phyloP scores from a whole-genome alignment of 768 basidiomycete species.

The Suillus weaverae region DNA sequence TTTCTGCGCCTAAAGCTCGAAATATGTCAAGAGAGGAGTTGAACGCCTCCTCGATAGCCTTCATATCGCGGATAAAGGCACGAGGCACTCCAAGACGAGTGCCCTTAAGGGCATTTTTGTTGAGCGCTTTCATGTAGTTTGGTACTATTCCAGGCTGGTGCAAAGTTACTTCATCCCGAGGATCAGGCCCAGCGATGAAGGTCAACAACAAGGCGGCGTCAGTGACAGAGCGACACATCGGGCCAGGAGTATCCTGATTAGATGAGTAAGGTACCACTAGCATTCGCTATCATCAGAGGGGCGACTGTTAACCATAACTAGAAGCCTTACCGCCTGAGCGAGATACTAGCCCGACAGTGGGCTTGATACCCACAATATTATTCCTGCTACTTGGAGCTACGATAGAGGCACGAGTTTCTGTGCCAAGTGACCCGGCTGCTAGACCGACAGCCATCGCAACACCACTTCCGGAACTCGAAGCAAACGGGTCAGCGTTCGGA shows the following conservation, averaged over 20 bases:
- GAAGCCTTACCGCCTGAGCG: slow-evolving; percentile 32
- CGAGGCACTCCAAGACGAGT: slow-evolving; percentile 57
- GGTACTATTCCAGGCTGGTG: slow-evolving; percentile 52
- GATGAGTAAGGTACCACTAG: slow-evolving; percentile 59
- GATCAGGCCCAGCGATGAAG: slow-evolving; percentile 53
- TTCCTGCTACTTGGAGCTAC: slow-evolving; percentile 37
- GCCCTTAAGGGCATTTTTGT: slow-evolving; percentile 46
- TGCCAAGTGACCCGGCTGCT: slow-evolving; percentile 37
- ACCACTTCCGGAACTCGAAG: slow-evolving; percentile 54
- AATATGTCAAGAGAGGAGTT: slow-evolving; percentile 39
- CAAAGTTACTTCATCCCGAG: slow-evolving; percentile 52
- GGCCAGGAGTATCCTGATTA: slow-evolving; percentile 61
- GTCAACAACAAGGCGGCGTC: slow-evolving; percentile 57
- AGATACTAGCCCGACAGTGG: slow-evolving; percentile 42
- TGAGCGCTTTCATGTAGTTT: slow-evolving; percentile 54
- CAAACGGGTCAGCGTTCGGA: slow-evolving; percentile 47
- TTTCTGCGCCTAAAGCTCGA: slow-evolving; percentile 40
- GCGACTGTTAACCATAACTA: neutral
- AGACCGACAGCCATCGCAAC: slow-evolving; percentile 41
- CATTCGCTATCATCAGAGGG: neutral
- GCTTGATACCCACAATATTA: slow-evolving; percentile 40
- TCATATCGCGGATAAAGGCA: slow-evolving; percentile 23
- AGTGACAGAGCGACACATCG: slow-evolving; percentile 52
- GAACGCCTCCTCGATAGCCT: slow-evolving; percentile 35
- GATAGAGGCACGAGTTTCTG: slow-evolving; percentile 47